Evolutionary conservation across 225 moss, liverwort and hornwort genomes (phyloP).

Genomic region (Bryoerythrophyllum caledonicum): DNA sequence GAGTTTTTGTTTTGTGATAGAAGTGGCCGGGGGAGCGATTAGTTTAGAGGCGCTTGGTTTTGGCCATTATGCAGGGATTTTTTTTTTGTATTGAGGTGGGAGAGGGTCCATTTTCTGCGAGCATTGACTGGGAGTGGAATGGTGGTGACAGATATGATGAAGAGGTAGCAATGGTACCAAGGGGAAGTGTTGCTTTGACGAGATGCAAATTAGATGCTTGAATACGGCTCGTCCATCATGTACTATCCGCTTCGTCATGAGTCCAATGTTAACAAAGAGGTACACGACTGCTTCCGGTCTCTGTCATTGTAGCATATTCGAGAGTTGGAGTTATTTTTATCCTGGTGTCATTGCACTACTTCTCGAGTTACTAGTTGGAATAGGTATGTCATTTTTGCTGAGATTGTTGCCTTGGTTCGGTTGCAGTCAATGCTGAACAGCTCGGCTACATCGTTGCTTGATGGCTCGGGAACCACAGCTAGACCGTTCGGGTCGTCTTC

Average conservation of each 20-base stretch:
- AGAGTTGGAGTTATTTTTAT: neutral
- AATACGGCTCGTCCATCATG: conserved; percentile 93
- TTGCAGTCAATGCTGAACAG: conserved; percentile 97
- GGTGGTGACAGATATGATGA: conserved; percentile 67
- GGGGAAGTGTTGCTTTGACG: conserved; percentile 63
- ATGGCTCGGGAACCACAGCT: conserved; percentile 83
- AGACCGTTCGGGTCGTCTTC: conserved; percentile 80
- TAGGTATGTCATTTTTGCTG: neutral
- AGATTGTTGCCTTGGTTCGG: conserved; percentile 19
- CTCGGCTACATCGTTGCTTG: conserved; percentile 82
- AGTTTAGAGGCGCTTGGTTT: neutral
- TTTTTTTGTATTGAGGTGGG: conserved; percentile 15
- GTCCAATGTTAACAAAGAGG: conserved; percentile 91
- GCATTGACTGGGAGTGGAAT: conserved; percentile 35
- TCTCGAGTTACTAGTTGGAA: conserved; percentile 1
- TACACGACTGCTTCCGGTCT: conserved; percentile 24
- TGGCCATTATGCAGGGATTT: too few relatives aligned
- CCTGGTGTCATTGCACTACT: conserved; percentile 5
- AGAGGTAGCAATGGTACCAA: conserved; percentile 61
- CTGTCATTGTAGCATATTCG: conserved; percentile 2
- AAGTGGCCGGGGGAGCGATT: neutral
- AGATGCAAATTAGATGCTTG: conserved; percentile 99
- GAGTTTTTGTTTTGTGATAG: neutral
- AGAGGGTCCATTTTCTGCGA: conserved; percentile 6
- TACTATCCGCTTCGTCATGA: conserved; percentile 99